A percentile compares a stretch with the other conserved stretches of the same genome.
These are phyloP conservation scores for Chamaecrista fasciculata DNA, from an alignment of 306 rosid genomes.

Conservation along the genomic window DNA sequence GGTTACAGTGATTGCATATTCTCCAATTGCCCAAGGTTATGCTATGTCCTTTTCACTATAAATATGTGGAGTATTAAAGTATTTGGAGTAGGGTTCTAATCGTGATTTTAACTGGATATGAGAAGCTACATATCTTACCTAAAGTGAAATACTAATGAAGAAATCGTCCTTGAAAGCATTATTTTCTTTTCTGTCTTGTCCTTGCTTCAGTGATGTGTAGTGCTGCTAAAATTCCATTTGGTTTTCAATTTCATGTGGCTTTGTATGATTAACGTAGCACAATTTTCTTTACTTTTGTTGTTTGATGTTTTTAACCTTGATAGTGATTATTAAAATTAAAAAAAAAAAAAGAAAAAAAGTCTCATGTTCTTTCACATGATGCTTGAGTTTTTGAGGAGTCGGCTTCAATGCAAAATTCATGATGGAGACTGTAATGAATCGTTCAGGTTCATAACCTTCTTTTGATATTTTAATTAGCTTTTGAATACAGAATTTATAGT, in stretches of 20 bases:
- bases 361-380: background rate
- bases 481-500: background rate
- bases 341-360: no score
- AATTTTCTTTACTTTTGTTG: background rate
- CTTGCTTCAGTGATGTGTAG: no score
- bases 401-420: background rate
- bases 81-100: no score
- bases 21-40: conserved; percentile 93
- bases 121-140: no score
- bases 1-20: conserved; percentile 82
- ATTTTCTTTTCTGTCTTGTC: no score
- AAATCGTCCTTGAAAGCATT: no score
- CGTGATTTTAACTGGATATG: no score
- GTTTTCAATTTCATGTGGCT: background rate
- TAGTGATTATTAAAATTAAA: no score
- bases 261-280: background rate
- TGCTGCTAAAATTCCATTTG: background rate
- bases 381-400: background rate
- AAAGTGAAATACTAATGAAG: no score
- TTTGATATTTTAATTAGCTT: background rate
- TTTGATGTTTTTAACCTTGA: background rate
- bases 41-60: conserved; percentile 36
- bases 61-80: no score
- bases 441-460: background rate
- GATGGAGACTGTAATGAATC: background rate